Evolutionary conservation across 2,329 filamentous ascomycete species (phyloP).

Genomic region (Botrytis fragariae): DNA sequence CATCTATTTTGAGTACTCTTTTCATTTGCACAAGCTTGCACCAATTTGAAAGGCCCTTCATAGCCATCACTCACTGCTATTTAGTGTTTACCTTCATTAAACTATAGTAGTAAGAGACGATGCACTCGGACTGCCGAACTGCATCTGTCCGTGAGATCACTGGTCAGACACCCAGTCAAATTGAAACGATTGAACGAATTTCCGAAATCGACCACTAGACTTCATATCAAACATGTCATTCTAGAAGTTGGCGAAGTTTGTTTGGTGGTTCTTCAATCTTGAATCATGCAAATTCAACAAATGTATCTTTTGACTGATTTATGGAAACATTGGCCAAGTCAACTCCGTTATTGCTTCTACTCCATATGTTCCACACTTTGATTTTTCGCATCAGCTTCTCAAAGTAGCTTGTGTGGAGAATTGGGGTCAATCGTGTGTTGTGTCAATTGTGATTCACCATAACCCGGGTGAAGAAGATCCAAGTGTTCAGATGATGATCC

Average conservation of each 20-base stretch:
- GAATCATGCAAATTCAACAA: conserved; percentile 6
- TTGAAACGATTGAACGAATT: conserved; percentile 28
- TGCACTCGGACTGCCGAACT: conserved; percentile 31
- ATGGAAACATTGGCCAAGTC: conserved; percentile 13
- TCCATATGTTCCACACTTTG: conserved; percentile 14
- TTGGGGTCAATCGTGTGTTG: conserved; percentile 22
- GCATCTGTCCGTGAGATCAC: conserved; percentile 34
- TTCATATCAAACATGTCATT: conserved; percentile 17
- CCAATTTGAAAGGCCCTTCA: background rate
- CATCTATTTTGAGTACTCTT: background rate
- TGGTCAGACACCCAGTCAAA: conserved; percentile 31
- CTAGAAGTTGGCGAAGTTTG: conserved; percentile 16
- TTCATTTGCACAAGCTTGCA: conserved; percentile 5
- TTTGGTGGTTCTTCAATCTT: conserved; percentile 3
- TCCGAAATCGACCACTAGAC: conserved; percentile 1
- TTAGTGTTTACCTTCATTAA: background rate
- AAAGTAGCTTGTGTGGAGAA: conserved; percentile 16
- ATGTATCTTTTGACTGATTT: conserved; percentile 10
- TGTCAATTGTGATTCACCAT: conserved; percentile 36
- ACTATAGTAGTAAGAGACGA: conserved; percentile 6
- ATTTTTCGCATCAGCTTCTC: conserved; percentile 15
- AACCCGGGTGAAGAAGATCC: conserved; percentile 32
- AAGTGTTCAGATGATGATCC: conserved; percentile 37
- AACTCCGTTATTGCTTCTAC: conserved; percentile 9
- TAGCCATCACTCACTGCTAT: background rate